These are phyloP conservation scores for Metarhizium brunneum DNA, from an alignment of 2,329 filamentous ascomycete genomes.

Conservation along the genomic window DNA sequence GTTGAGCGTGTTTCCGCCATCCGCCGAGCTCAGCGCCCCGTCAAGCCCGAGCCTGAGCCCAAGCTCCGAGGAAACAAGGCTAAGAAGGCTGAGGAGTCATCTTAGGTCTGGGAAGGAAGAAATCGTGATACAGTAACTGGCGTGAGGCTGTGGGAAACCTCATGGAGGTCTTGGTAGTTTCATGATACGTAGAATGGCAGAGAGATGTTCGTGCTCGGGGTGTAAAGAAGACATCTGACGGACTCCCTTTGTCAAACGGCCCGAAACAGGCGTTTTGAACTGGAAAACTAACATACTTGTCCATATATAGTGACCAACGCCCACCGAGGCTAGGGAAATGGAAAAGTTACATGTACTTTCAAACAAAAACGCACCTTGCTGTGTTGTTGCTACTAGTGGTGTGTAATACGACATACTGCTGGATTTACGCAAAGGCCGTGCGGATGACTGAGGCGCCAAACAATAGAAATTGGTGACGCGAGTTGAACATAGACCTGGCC, in stretches of 20 bases:
- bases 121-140: background rate
- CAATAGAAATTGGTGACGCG: background rate
- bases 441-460: background rate
- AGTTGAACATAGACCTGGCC: background rate
- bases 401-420: background rate
- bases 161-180: background rate
- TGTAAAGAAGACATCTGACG: background rate
- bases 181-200: background rate
- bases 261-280: background rate
- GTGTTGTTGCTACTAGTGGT: background rate
- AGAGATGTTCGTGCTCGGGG: background rate
- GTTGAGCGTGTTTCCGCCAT: slow-evolving; percentile 82
- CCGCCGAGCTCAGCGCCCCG: slow-evolving; percentile 66
- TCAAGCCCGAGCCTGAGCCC: slow-evolving; percentile 63
- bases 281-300: background rate
- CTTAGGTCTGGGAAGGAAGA: slow-evolving; percentile 13
- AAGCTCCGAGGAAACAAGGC: slow-evolving; percentile 78
- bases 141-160: background rate
- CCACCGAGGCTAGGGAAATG: background rate
- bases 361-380: background rate
- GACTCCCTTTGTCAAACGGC: background rate
- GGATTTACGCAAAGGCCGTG: background rate
- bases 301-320: background rate
- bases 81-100: slow-evolving; percentile 52
- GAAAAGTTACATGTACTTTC: background rate